Evolutionary conservation across 2,329 filamentous ascomycete species (phyloP), one percentile per base, ranked within the genome.

Genomic region (Curvularia hawaiiensis): DNA sequence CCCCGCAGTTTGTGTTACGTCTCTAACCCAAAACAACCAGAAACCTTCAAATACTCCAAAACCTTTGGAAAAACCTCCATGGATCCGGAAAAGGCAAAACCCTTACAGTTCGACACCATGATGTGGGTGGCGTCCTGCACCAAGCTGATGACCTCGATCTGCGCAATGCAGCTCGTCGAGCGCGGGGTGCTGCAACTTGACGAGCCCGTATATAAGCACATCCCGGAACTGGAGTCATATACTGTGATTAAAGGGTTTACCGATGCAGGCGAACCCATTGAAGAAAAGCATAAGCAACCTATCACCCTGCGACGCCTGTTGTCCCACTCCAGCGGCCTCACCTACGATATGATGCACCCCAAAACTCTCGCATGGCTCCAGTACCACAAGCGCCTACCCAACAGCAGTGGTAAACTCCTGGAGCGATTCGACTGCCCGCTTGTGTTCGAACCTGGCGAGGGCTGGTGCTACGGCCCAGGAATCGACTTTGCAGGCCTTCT

Each of bases 321-420:
- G 3, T 81, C 79, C 0, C 84, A 86, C 65, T 80, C 82, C 0
- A 70, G 77, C 6, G 84, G 84, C 2, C 56, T 83, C 0, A 75
- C 72, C 1, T 82, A 83, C 63, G 80, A 82, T 43, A 38, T 74
- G 12, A 66, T 71, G 16, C 75, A 82, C 49, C 75, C 79, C 0
- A 71, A 76, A 6, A 66, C 81, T 1, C 53, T 62, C 0, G 74
- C 71, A 16, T 85, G 80, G 80, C 10, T 60, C 10, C 52, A 62
- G 20, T 63, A 64, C 39, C 56, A 68, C 22, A 72, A 72, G 3
- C 20, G 46, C 24, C 10, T 20, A 1, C 49, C 38, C 0, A 78
- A 79, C 48, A 79, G 77, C 2, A 62, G 80, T 44, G 66, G 79
- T 20, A 81, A 79, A 72, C 63, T 83, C 10, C 65, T 83, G 10